Base-by-base conservation (phyloP, 2,329 filamentous ascomycete species). In the Hymenoscyphus linearis region DNA sequence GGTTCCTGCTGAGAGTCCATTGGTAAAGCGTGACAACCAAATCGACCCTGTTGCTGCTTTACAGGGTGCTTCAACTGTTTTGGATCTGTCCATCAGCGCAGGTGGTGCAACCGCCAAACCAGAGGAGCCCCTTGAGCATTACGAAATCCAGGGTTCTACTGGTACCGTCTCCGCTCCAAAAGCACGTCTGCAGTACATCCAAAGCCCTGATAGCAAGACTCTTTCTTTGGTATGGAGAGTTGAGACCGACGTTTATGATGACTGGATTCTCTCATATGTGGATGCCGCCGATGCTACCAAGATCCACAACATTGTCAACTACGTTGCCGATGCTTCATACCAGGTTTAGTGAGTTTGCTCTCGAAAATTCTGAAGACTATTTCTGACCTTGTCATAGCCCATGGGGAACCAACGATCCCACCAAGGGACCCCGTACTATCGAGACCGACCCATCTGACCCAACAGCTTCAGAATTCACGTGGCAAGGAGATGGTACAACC, bases 251-350 rank as follows among this genome's bases (percentile, higher is more conserved):
- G 71, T 84, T 47, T 62, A 76, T 9, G 77, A 80, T 62, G 82
- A 85, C 73, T 86, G 82, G 82, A 76, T 85, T n/a, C 71, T 84
- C 50, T 80, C 80, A 1, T 86, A 85, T 66, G 77, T 85, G 35
- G 79, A 85, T 60, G 66, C 66, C 4, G 70, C 72, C 4, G 75
- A 75, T 57, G 78, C 76, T 35, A 74, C 77, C 22, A 71, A 80
- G 54, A 68, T 86, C 9, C 74, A 81, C 55, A 81, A 78, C 57
- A 82, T 84, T 22, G 78, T 83, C 26, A 81, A 86, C 72, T 85
- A 84, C 62, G 79, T 83, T 53, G 75, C 79, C 5, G 80, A 85
- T 34, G 82, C 81, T 2, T 79, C 77, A 9, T 82, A 83, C 68
- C 69, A 81, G 65, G 83, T 85, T 59, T 85, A 80, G 75, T 77